These are phyloP conservation scores for Entamoeba histolytica DNA, from an alignment of 208 protist species.

Conservation along the genomic window DNA sequence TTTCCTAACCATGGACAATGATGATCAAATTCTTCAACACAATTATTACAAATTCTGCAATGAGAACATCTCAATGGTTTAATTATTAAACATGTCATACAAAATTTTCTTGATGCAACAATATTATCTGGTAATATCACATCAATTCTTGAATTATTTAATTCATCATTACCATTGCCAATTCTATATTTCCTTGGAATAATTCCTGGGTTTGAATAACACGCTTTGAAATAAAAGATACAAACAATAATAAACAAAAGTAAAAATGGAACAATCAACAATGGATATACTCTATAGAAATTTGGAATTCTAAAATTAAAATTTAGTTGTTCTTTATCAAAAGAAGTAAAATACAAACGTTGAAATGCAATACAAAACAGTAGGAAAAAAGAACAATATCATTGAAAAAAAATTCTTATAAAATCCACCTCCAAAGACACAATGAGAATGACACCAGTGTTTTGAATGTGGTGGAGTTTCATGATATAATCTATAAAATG, in stretches of 20 bases:
- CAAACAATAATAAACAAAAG: background rate
- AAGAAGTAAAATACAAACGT: background rate
- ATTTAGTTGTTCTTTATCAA: background rate
- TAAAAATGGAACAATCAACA: background rate
- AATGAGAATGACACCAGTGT: background rate
- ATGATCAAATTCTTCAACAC: constrained; percentile 29
- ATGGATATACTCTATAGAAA: background rate
- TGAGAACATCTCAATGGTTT: constrained; percentile 21
- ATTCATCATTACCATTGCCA: background rate
- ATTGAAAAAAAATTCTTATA: background rate
- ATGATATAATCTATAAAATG: background rate
- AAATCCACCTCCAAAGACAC: background rate
- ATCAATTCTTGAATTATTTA: background rate
- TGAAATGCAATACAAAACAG: background rate
- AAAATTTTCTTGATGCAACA: constrained; percentile 11
- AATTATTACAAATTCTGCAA: constrained; percentile 24
- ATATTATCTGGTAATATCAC: background rate
- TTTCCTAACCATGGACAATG: constrained; percentile 33
- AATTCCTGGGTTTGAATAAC: background rate
- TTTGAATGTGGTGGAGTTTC: background rate
- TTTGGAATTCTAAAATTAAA: background rate
- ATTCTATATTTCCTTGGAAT: background rate
- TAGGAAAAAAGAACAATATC: background rate
- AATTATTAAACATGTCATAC: constrained; percentile 20
- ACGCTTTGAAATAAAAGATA: background rate